These are phyloP conservation scores for Verticillium zaregamsianum DNA, from an alignment of 2,329 filamentous ascomycete species.

Conservation along the genomic window DNA sequence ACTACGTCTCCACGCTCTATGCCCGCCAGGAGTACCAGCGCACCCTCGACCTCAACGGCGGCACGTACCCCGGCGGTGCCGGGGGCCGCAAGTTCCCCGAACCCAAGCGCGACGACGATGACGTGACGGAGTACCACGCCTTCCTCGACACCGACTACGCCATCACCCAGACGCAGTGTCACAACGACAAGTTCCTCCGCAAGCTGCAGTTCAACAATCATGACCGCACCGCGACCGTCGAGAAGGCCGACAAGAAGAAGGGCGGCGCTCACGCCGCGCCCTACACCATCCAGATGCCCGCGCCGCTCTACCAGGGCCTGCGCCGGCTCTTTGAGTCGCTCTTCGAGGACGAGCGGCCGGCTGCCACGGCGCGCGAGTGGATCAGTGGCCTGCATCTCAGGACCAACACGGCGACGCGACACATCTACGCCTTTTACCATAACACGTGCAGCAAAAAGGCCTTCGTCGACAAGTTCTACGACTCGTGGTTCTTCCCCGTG, in stretches of 20 bases:
- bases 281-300: constrained; percentile 17
- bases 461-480: constrained; percentile 15
- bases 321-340: constrained; percentile 10
- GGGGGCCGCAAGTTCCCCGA: neutral
- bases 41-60: constrained; percentile 10
- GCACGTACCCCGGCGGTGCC: neutral
- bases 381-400: constrained; percentile 10
- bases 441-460: constrained; percentile 17
- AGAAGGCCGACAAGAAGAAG: constrained; percentile 13
- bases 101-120: neutral
- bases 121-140: neutral
- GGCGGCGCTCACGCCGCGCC: constrained; percentile 4
- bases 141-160: neutral
- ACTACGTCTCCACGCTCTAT: constrained; percentile 15
- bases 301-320: constrained; percentile 4
- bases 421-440: constrained; percentile 19
- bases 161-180: neutral
- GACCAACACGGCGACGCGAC: constrained; percentile 17
- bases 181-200: neutral
- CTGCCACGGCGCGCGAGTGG: constrained; percentile 8
- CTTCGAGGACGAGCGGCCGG: neutral
- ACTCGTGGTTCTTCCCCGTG: constrained; percentile 16
- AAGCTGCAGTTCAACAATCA: neutral
- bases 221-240: neutral
- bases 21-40: constrained; percentile 19